These are phyloP conservation scores for Collybia mongolica DNA, from an alignment of 768 basidiomycete genomes.

Conservation along the genomic window DNA sequence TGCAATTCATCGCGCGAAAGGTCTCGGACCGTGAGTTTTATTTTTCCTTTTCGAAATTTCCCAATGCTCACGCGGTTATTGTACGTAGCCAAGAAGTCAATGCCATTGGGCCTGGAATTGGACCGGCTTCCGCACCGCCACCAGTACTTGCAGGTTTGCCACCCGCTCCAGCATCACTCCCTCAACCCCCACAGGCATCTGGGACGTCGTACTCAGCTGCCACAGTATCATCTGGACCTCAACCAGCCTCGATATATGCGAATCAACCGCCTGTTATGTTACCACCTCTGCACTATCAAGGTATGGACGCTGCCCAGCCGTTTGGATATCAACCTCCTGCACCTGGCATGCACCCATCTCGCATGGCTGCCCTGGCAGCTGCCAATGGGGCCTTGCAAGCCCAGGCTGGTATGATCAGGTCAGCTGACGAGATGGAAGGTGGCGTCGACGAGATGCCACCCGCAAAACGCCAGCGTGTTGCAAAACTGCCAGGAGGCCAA, in stretches of 20 bases:
- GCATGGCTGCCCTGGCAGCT: slow-evolving; percentile 59
- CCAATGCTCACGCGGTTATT: slow-evolving; percentile 11
- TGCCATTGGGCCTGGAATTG: slow-evolving; percentile 86
- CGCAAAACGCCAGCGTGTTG: slow-evolving; percentile 85
- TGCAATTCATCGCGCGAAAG: slow-evolving; percentile 91
- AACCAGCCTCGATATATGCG: slow-evolving; percentile 74
- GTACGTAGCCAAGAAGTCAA: slow-evolving; percentile 63
- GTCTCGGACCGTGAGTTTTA: slow-evolving; percentile 75
- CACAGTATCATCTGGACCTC: slow-evolving; percentile 88
- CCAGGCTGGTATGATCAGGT: slow-evolving; percentile 71
- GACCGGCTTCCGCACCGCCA: slow-evolving; percentile 72
- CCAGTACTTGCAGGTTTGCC: slow-evolving; percentile 60
- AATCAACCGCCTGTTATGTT: slow-evolving; percentile 72
- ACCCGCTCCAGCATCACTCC: slow-evolving; percentile 72
- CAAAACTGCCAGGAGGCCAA: slow-evolving; percentile 81
- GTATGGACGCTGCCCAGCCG: slow-evolving; percentile 70
- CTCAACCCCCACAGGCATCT: slow-evolving; percentile 49
- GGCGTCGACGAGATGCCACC: slow-evolving; percentile 64
- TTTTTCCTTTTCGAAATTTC: slow-evolving; percentile 6
- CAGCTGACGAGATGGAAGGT: slow-evolving; percentile 82
- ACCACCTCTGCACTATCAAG: slow-evolving; percentile 84
- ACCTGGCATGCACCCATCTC: slow-evolving; percentile 66
- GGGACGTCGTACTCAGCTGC: slow-evolving; percentile 72
- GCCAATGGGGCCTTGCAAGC: slow-evolving; percentile 48
- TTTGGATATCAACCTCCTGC: slow-evolving; percentile 77